Percentiles rank a stretch among this genome's conserved stretches.
These are phyloP conservation scores for Vaccinium corymbosum DNA, from an alignment of 148 eudicot genomes.

Conservation along the genomic window DNA sequence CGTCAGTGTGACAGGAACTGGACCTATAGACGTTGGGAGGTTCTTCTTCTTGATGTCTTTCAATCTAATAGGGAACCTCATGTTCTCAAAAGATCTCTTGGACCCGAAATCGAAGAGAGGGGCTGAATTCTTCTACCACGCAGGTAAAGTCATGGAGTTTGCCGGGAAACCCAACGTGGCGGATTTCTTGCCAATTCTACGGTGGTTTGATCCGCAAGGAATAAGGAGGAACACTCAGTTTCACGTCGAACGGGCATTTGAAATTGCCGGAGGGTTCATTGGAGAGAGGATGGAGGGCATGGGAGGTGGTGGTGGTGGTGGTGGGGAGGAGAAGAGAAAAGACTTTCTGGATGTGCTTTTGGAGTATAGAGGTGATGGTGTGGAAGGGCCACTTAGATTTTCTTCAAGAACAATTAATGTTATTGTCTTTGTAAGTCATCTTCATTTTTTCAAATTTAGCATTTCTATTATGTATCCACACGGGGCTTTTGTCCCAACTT, in stretches of 20 bases:
- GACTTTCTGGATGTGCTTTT: constrained; percentile 32
- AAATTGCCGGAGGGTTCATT: constrained; percentile 23
- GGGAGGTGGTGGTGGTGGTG: not conserved
- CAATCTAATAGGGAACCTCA: constrained; percentile 24
- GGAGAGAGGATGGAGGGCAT: constrained; percentile 20
- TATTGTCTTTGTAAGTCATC: constrained; percentile 29
- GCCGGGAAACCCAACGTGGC: constrained; percentile 43
- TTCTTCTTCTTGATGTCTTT: constrained; percentile 27
- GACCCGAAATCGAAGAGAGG: constrained; percentile 24
- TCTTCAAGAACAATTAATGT: constrained; percentile 26
- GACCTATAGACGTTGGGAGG: constrained; percentile 18
- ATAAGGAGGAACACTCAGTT: constrained; percentile 23
- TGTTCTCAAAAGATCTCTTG: constrained; percentile 24
- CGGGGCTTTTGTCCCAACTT: no score
- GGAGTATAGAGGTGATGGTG: constrained; percentile 24
- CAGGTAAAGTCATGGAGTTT: constrained; percentile 18
- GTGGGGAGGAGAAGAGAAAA: constrained; percentile 7
- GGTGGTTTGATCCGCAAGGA: constrained; percentile 27
- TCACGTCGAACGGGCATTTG: constrained; percentile 20
- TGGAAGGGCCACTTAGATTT: constrained; percentile 21
- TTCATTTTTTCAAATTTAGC: no score
- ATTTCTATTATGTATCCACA: no score
- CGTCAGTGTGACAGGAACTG: constrained; percentile 1
- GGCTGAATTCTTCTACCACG: constrained; percentile 21
- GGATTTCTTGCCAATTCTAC: constrained; percentile 37